phyloP scores from a whole-genome alignment of 202 grass and related monocot species.

The Zizania palustris region DNA sequence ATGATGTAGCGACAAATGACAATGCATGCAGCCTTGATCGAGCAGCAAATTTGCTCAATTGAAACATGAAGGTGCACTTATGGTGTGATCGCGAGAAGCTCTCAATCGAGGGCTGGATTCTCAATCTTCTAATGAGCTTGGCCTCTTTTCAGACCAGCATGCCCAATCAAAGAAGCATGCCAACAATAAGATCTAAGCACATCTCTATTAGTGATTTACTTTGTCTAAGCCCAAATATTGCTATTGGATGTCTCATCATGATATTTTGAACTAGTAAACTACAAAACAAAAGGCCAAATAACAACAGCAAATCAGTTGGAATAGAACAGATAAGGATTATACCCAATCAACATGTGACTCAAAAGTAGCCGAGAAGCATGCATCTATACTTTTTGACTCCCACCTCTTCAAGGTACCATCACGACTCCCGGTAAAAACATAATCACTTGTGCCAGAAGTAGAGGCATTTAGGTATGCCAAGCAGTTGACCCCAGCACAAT shows the following conservation, averaged over 20 bases:
- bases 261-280: neutral
- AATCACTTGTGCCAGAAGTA: slow-evolving; percentile 64
- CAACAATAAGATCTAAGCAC: neutral
- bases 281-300: slow-evolving; percentile 16
- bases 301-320: slow-evolving; percentile 21
- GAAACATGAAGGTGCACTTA: neutral
- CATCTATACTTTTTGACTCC: slow-evolving; percentile 58
- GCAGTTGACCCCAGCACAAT: slow-evolving; percentile 94
- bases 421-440: slow-evolving; percentile 87
- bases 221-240: neutral
- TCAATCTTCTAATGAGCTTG: neutral
- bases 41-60: neutral
- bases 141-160: neutral
- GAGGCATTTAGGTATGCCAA: slow-evolving; percentile 80
- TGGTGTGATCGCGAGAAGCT: neutral
- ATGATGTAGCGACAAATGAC: too few relatives aligned
- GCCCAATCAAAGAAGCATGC: neutral
- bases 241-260: slow-evolving; percentile 2
- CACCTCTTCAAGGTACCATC: slow-evolving; percentile 99
- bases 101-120: neutral
- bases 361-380: slow-evolving; percentile 86
- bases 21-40: too few relatives aligned
- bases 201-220: slow-evolving; percentile 1
- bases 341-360: slow-evolving; percentile 99
- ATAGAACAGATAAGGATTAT: slow-evolving; percentile 36